Evolutionary conservation across 192 early-diverging fungal genomes (phyloP), one percentile per base, ranked within the genome.

Genomic region (Linnemannia elongata): DNA sequence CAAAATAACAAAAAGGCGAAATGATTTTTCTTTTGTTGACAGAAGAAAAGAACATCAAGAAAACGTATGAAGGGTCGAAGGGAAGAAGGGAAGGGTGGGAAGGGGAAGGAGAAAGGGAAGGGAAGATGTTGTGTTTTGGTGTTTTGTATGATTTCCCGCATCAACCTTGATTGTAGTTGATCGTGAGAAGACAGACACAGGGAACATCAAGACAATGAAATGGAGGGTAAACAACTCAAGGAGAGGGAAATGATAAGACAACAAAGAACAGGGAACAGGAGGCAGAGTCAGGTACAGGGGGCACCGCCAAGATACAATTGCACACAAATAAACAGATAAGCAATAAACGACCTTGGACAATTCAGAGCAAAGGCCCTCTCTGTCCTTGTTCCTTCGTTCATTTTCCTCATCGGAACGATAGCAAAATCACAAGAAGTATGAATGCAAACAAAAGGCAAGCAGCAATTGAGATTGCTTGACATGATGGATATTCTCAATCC

Each of bases 401-500:
- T 52, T 52, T 1, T 17, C 20, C 60, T 15, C 60, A 66, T 66
- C 27, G 27, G 60, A 66, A 33, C 30, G 60, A 35, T 66, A 66
- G 60, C 30, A 66, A 66, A n/a, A 15, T 4, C 33, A 66, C 3
- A 33, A 33, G 1, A 30, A 13, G 30, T 33, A 66, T 66, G 60
- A 66, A 66, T 33, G n/a, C 60, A 27, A 24, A 57, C 6, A 57
- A 7, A 57, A 20, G 15, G 18, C 22, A 27, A 27, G 8, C 55
- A 9, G 22, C 55, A 60, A 27, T 60, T 60, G 55, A 55, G 52
- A 18, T 57, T 15, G 17, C 6, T 33, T 66, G 60, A 33, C 24
- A 66, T 57, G 30, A 66, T 35, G 60, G 60, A 66, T 66, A 66
- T 66, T 66, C 60, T 66, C 60, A 27, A 66, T 66, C 30, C 60